These are phyloP conservation scores for Cryptococcus maquisensis DNA, from an alignment of 1,284 basidiomycete genomes.

Conservation along the genomic window DNA sequence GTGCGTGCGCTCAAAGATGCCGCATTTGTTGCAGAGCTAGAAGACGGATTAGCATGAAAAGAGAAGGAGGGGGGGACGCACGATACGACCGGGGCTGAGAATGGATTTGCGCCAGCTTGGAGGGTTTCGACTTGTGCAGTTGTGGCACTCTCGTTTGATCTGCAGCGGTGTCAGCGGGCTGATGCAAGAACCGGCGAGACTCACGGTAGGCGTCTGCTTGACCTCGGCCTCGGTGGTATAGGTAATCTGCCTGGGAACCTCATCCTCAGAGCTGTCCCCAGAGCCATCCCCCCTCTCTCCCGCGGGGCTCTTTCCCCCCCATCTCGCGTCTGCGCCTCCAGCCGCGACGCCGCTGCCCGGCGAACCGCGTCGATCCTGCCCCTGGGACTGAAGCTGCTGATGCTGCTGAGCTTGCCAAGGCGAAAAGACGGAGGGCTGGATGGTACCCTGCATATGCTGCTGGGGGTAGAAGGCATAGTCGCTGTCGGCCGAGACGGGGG, in stretches of 20 bases:
- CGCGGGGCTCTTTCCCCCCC: no score
- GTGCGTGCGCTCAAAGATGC: constrained; percentile 15
- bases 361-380: not conserved
- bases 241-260: not conserved
- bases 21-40: constrained; percentile 19
- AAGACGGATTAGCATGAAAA: not conserved
- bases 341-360: no score
- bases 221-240: constrained; percentile 15
- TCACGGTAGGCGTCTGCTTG: constrained; percentile 9
- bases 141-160: constrained; percentile 12
- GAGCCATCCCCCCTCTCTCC: no score
- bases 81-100: constrained; percentile 10
- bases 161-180: not conserved
- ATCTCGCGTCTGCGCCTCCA: no score
- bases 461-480: constrained; percentile 1
- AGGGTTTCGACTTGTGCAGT: constrained; percentile 5
- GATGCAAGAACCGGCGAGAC: not conserved
- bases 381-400: not conserved
- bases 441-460: constrained; percentile 2
- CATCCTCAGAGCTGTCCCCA: not conserved
- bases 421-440: constrained; percentile 8
- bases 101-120: constrained; percentile 14
- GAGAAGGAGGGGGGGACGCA: not conserved
- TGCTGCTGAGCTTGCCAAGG: constrained; percentile 4
- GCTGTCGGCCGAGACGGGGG: constrained; percentile 2